Base-by-base conservation (phyloP, 495 filamentous ascomycete genomes). In the Annulohypoxylon maeteangense region DNA sequence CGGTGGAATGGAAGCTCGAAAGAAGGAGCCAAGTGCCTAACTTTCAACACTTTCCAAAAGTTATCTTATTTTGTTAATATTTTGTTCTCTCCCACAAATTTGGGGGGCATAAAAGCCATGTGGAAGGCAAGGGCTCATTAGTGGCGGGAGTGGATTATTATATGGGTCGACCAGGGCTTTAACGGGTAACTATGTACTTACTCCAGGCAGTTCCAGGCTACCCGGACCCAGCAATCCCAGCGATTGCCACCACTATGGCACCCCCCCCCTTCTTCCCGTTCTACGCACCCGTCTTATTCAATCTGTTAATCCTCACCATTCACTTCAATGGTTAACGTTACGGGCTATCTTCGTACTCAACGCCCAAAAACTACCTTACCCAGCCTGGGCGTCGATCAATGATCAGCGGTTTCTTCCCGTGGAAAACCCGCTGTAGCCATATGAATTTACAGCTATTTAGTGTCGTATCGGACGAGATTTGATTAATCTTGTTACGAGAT, bases 1-100 rank as follows among this genome's bases (percentile, higher is more conserved):
- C 60, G 70, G 70, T 72, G 70, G 70, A 65, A 72, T 73, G 56
- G 70, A 73, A 73, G 70, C 65, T 73, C 48, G 12, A 66, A 27
- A 68, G 48, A 60, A 72, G 48, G 20, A 34, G 25, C 58, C 12
- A 67, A 47, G 55, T 54, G 61, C n/a, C n/a, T n/a, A n/a, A 38
- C 51, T 68, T 57, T 51, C 65, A 53, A 62, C 51, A 59, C 40
- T 58, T 58, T 45, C 7, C 40, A 34, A 32, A 54, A n/a, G 27
- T 59, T 36, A 18, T 7, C 32, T 61, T 61, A 55, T 45, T 61
- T 44, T 14, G 12, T 40, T 4, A 40, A 14, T 40, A 12, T 40
- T 40, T 40, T 36, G 3, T 42, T 54, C 51, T 61, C n/a, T 25
- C 29, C 3, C 11, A 40, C 16, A 55, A 32, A 16, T 56, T 61